Evolutionary conservation across 108 stramenopile genomes (phyloP), one percentile per base, ranked within the genome.

Genomic region (Skeletonema marinoi): DNA sequence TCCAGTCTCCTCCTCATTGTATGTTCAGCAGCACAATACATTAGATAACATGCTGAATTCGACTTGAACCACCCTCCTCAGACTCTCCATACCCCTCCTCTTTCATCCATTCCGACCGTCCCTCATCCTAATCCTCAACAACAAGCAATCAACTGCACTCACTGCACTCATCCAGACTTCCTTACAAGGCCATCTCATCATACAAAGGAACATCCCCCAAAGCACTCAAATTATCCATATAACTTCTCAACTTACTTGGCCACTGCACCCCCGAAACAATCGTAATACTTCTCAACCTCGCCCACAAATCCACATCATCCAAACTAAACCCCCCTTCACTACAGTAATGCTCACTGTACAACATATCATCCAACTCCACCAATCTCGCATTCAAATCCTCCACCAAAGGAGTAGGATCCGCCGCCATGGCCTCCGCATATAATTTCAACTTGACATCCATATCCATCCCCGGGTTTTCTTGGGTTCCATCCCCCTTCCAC

Each of bases 301-400:
- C 75, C 94, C 95, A 97, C 51, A 97, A 80, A 71, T 97, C 97
- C 38, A 97, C 72, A 80, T 97, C 97, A 75, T 97, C 97, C 68
- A 91, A 73, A 63, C 86, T 86, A 32, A 97, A 68, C 38, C 97
- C 97, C 16, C 94, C 97, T 61, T 88, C 92, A 31, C 86, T 90
- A 61, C 93, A 95, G 75, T 89, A 90, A 51, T 94, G 77, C 60
- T 91, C 90, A 44, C 88, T 83, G 81, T 81, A 86, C 21, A 97
- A 76, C 73, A 93, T 87, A 82, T 94, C 93, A 65, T 97, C 90
- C 50, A 97, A 74, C 54, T 93, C 94, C 1, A 93, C 85, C 5
- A 97, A 84, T 62, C 92, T 83, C 12, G 86, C 87, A 86, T 92
- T 96, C 73, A 95, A 84, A 76, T 96, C 95, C 70, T 94, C 92